These are phyloP conservation scores for Collybia sp. DNA, from an alignment of 768 basidiomycete genomes.

Conservation along the genomic window DNA sequence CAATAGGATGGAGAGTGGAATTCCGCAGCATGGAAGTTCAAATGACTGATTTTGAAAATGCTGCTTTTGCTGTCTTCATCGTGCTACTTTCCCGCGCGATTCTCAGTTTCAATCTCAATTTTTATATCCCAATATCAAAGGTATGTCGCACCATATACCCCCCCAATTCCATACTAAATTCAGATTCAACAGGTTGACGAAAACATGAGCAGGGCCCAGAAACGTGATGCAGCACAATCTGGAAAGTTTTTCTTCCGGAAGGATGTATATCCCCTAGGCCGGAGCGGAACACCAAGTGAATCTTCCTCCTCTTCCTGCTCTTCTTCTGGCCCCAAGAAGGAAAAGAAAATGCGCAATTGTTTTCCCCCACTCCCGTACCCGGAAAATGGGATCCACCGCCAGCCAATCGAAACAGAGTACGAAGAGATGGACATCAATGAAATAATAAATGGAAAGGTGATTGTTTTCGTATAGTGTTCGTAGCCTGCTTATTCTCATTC, in stretches of 20 bases:
- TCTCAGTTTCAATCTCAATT: constrained; percentile 84
- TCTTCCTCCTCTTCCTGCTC: constrained; percentile 41
- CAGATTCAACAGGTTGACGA: constrained; percentile 73
- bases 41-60: constrained; percentile 98
- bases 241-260: constrained; percentile 90
- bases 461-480: constrained; percentile 5
- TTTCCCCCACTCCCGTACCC: constrained; percentile 58
- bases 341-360: constrained; percentile 67
- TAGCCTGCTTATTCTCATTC: not conserved
- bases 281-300: constrained; percentile 34
- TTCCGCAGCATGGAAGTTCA: constrained; percentile 99
- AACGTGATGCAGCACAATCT: constrained; percentile 67
- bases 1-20: constrained; percentile 97
- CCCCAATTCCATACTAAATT: not conserved
- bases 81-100: constrained; percentile 94
- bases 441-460: constrained; percentile 90
- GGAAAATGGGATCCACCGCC: constrained; percentile 34
- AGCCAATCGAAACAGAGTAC: constrained; percentile 74
- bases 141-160: constrained; percentile 28
- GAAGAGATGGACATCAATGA: constrained; percentile 91
- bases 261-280: constrained; percentile 63
- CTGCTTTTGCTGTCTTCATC: constrained; percentile 92
- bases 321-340: constrained; percentile 41
- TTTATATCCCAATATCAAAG: constrained; percentile 97
- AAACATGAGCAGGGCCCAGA: constrained; percentile 91